Base-by-base conservation (phyloP, 306 rosid genomes). In the Prunus davidiana region DNA sequence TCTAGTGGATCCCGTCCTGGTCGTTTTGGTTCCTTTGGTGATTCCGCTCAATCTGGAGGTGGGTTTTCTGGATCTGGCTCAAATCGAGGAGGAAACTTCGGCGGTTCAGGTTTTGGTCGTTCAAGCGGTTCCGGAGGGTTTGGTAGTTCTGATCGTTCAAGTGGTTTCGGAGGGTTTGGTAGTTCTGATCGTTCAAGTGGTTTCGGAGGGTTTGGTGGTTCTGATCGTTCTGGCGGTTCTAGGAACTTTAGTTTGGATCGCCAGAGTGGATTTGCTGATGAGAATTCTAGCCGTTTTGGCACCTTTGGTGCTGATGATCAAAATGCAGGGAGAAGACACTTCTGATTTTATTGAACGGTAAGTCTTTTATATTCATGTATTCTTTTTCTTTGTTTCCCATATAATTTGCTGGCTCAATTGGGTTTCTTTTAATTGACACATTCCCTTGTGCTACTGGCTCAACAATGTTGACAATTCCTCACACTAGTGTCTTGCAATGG, bases 1-100 rank as follows among this genome's bases (percentile, higher is more conserved):
- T 80, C 51, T 69, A 82, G 87, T 73, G 86, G 87, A 56, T 11
- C 83, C 56, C 84, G 43, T 68, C 79, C 83, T 30, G 89, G 87
- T 73, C 76, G 87, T 46, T 84, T 80, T 62, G 87, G 89, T 76
- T 64, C 85, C 55, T 86, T 76, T 70, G 90, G 92, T 63, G 84
- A 77, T 65, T 78, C 72, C 6, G 81, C 86, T 15, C 84, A 69
- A 67, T 80, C 88, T 22, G 85, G 91, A 51, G 75, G 58, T 64
- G 77, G 83, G 54, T 79, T 24, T 76, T 80, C 79, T 76, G 89
- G 89, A 64, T 12, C 86, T 56, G 79, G 82, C 77, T 46, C 86
- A 45, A 84, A 83, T 27, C 83, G 87, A n/a, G 67, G 51, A 67
- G 92, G 97, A 62, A 74, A 83, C 28, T 88, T 71, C 60, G 86